Percentiles rank a stretch among this genome's conserved stretches.
These are phyloP conservation scores for Dactylis glomerata DNA, from an alignment of 176 grass and related monocot genomes.

Conservation along the genomic window DNA sequence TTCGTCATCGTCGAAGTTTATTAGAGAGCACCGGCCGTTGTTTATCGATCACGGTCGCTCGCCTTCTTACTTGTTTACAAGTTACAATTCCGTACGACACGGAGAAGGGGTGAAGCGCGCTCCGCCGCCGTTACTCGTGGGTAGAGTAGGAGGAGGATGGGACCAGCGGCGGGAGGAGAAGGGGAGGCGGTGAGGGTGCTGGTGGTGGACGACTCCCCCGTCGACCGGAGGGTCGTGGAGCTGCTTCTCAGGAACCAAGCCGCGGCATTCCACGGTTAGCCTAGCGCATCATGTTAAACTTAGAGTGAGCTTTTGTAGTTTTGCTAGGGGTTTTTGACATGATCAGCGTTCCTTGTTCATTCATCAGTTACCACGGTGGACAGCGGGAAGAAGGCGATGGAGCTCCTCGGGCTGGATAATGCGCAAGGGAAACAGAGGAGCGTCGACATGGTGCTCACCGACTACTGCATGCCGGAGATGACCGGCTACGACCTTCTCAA, in stretches of 20 bases:
- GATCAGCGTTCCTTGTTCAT: neutral
- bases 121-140: neutral
- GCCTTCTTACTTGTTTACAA: neutral
- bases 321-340: neutral
- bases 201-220: slow-evolving; percentile 84
- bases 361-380: slow-evolving; percentile 75
- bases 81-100: neutral
- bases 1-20: neutral
- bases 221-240: slow-evolving; percentile 71
- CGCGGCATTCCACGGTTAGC: slow-evolving; percentile 49
- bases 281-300: too few species aligned
- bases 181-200: slow-evolving; percentile 56
- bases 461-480: slow-evolving; percentile 99
- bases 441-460: slow-evolving; percentile 84
- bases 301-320: neutral
- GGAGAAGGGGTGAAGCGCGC: neutral
- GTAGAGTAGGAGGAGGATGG: neutral
- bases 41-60: neutral
- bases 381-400: slow-evolving; percentile 87
- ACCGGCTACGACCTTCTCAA: slow-evolving; percentile 91
- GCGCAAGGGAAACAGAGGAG: slow-evolving; percentile 6
- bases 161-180: neutral
- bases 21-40: neutral
- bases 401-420: slow-evolving; percentile 50
- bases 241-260: slow-evolving; percentile 54